These are phyloP conservation scores for Jaapia argillacea DNA, from an alignment of 768 basidiomycete genomes.

Conservation along the genomic window DNA sequence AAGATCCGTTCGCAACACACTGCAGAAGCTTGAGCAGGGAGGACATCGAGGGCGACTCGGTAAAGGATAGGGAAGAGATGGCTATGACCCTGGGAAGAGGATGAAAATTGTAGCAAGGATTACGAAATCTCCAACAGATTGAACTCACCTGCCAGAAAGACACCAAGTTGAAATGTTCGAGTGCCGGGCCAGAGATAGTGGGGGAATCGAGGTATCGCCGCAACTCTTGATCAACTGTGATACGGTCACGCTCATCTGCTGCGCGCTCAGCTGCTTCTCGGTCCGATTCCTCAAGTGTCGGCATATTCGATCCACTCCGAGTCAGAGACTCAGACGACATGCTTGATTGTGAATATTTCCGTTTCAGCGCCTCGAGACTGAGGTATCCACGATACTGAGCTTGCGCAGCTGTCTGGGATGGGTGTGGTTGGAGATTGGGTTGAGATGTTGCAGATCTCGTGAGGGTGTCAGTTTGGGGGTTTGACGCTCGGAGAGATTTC, in stretches of 20 bases:
- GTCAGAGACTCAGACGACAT: too few relatives aligned
- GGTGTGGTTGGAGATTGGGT: too few relatives aligned
- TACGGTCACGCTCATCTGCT: not conserved
- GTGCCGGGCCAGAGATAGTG: not conserved
- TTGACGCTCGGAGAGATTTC: too few relatives aligned
- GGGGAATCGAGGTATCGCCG: not conserved
- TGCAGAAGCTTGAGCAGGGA: constrained; percentile 8
- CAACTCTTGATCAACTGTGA: not conserved
- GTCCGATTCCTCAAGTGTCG: too few relatives aligned
- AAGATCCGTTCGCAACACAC: constrained; percentile 8
- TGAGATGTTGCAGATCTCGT: too few relatives aligned
- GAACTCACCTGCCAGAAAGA: not conserved
- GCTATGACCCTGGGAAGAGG: not conserved
- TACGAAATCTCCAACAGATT: not conserved
- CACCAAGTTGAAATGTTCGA: not conserved
- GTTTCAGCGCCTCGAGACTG: too few relatives aligned
- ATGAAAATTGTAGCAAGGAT: not conserved
- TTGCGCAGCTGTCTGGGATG: too few relatives aligned
- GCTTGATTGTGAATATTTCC: too few relatives aligned
- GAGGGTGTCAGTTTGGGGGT: too few relatives aligned
- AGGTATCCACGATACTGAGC: too few relatives aligned
- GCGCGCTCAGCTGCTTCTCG: not conserved
- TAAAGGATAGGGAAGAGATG: constrained; percentile 5
- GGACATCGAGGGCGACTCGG: constrained; percentile 6
- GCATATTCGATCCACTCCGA: too few relatives aligned